A percentile compares a stretch with the other conserved stretches of the same genome.
phyloP scores from a whole-genome alignment of 1,139 yeast genomes.

The Nakaseomyces sp. region DNA sequence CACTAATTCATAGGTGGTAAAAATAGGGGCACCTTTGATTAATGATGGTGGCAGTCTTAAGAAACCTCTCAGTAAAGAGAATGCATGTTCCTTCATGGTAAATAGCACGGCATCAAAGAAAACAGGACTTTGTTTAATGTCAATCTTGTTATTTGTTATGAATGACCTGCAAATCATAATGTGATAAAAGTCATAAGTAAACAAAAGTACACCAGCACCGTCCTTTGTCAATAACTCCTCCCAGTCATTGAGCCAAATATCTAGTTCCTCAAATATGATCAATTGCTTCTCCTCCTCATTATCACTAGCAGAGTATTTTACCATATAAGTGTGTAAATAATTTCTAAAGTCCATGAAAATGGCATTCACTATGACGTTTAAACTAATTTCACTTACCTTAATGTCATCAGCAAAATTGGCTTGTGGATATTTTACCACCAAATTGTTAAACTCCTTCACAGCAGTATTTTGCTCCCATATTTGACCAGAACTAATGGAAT shows the following conservation, averaged over 20 bases:
- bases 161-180: conserved; percentile 38
- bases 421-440: conserved; percentile 38
- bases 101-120: conserved; percentile 29
- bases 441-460: conserved; percentile 32
- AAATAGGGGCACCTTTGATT: conserved; percentile 44
- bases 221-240: conserved; percentile 37
- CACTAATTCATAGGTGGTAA: conserved; percentile 41
- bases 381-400: conserved; percentile 39
- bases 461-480: conserved; percentile 23
- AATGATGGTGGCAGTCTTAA: conserved; percentile 37
- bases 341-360: conserved; percentile 25
- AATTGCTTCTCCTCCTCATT: conserved; percentile 3
- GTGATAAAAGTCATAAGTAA: conserved; percentile 39
- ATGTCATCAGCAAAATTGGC: conserved; percentile 43
- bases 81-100: conserved; percentile 37
- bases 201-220: conserved; percentile 37
- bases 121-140: conserved; percentile 14
- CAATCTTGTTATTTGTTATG: conserved; percentile 23
- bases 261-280: conserved; percentile 29
- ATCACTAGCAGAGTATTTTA: neutral
- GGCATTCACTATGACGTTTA: conserved; percentile 31
- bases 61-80: conserved; percentile 37
- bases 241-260: conserved; percentile 40
- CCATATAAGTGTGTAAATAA: conserved; percentile 14
- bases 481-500: conserved; percentile 39